A percentile compares a stretch with the other conserved stretches of the same genome.
phyloP scores from a whole-genome alignment of 169 alveolate species.

The Cryptosporidium bovis region DNA sequence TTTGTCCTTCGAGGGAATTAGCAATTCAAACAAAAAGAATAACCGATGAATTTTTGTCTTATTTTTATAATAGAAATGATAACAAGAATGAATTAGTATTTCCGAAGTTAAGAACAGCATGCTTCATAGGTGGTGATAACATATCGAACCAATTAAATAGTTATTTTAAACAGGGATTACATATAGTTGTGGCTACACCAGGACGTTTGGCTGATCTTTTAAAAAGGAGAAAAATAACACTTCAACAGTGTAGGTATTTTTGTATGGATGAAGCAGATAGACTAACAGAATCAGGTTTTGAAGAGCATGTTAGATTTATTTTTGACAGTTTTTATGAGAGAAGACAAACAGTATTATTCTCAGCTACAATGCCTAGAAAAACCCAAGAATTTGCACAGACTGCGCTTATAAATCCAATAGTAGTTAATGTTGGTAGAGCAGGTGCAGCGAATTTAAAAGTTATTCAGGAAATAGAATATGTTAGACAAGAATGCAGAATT shows the following conservation, averaged over 20 bases:
- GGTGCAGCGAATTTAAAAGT: slow-evolving; percentile 93
- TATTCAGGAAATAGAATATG: slow-evolving; percentile 92
- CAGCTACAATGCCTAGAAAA: slow-evolving; percentile 97
- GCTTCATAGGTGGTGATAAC: slow-evolving; percentile 87
- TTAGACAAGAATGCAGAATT: slow-evolving; percentile 91
- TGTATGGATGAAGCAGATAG: slow-evolving; percentile 98
- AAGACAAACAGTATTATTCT: slow-evolving; percentile 93
- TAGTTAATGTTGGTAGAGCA: slow-evolving; percentile 94
- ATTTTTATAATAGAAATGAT: slow-evolving; percentile 77
- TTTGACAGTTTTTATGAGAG: slow-evolving; percentile 90
- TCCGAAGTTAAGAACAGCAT: slow-evolving; percentile 81
- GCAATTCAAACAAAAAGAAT: slow-evolving; percentile 92
- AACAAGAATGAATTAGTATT: not conserved
- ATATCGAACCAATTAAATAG: slow-evolving; percentile 11
- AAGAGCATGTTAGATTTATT: slow-evolving; percentile 88
- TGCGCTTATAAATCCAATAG: slow-evolving; percentile 90
- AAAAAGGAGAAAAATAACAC: slow-evolving; percentile 84
- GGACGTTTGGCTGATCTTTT: slow-evolving; percentile 96
- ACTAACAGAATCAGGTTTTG: slow-evolving; percentile 94
- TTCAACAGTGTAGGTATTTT: slow-evolving; percentile 90
- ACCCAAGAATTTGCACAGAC: slow-evolving; percentile 95
- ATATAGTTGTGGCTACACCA: slow-evolving; percentile 97
- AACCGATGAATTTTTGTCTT: slow-evolving; percentile 81
- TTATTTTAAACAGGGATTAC: slow-evolving; percentile 86
- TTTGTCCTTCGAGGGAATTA: slow-evolving; percentile 94